Percentiles rank a stretch among this genome's conserved stretches.
Evolutionary conservation across 768 basidiomycete genomes (phyloP).

Genomic region (Xerocomellus intermedius): DNA sequence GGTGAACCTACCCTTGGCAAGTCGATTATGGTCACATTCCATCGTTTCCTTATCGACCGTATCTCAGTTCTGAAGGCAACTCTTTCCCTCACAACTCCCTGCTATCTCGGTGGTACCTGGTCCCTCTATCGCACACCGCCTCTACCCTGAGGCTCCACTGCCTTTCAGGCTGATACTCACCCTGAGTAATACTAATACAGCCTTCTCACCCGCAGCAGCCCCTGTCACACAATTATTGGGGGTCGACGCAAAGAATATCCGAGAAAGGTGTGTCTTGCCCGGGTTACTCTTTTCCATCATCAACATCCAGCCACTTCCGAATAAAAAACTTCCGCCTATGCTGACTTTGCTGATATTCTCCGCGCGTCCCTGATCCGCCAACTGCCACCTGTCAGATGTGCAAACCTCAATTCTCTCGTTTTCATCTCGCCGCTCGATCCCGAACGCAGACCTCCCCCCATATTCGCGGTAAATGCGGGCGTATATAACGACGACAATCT

Average conservation of each 20-base stretch:
- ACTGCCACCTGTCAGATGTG: no score
- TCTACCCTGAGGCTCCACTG: no score
- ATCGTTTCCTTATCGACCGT: conserved; percentile 77
- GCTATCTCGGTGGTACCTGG: no score
- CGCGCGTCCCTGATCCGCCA: no score
- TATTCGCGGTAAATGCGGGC: conserved; percentile 29
- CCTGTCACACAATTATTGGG: conserved; percentile 82
- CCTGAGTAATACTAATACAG: neutral
- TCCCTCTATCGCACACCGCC: conserved; percentile 13
- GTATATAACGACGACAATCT: conserved; percentile 65
- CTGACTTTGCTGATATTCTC: no score
- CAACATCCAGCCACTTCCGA: no score
- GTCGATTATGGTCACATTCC: conserved; percentile 86
- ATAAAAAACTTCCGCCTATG: no score
- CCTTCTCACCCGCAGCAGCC: conserved; percentile 45
- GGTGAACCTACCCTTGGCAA: conserved; percentile 63
- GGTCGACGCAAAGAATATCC: conserved; percentile 79
- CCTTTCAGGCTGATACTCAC: conserved; percentile 7
- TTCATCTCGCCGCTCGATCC: conserved; percentile 39
- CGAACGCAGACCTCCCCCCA: conserved; percentile 35
- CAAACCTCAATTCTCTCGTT: no score
- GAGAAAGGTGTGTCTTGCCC: conserved; percentile 54
- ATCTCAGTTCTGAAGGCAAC: conserved; percentile 70
- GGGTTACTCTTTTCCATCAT: neutral
- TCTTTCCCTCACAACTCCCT: conserved; percentile 61